phyloP scores from a whole-genome alignment of 768 basidiomycete genomes.

The Tricholoma furcatifolium region DNA sequence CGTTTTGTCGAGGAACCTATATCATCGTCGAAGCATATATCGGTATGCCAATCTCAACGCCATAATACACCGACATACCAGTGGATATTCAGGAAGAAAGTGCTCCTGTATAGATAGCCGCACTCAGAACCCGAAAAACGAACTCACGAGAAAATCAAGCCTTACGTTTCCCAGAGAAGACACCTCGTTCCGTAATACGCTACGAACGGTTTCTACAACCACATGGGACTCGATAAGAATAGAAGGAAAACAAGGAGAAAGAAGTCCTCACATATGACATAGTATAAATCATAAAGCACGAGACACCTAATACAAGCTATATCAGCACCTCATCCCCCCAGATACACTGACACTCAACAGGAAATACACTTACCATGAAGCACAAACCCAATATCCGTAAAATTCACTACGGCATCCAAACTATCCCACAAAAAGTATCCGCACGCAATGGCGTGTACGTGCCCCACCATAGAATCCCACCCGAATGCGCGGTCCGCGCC shows the following conservation, averaged over 20 bases:
- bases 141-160: no score
- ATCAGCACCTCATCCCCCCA: background rate
- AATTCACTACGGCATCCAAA: slow-evolving; percentile 67
- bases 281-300: slow-evolving; percentile 63
- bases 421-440: slow-evolving; percentile 91
- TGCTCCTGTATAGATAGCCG: slow-evolving; percentile 54
- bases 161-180: slow-evolving; percentile 79
- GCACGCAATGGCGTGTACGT: slow-evolving; percentile 64
- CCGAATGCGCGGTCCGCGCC: slow-evolving; percentile 71
- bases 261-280: slow-evolving; percentile 62
- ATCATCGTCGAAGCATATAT: no score
- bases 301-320: slow-evolving; percentile 38
- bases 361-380: slow-evolving; percentile 58
- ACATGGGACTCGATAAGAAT: background rate
- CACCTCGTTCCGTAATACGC: slow-evolving; percentile 78
- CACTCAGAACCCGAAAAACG: slow-evolving; percentile 2
- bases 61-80: no score
- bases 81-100: slow-evolving; percentile 85
- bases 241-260: slow-evolving; percentile 4
- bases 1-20: slow-evolving; percentile 77
- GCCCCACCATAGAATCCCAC: slow-evolving; percentile 59
- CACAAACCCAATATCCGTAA: slow-evolving; percentile 71
- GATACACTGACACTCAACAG: background rate
- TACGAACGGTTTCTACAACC: slow-evolving; percentile 62
- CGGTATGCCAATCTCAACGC: no score